A percentile compares a stretch with the other conserved stretches of the same genome.
Evolutionary conservation across 345 rosid species (phyloP).

Genomic region (Linum usitatissimum): DNA sequence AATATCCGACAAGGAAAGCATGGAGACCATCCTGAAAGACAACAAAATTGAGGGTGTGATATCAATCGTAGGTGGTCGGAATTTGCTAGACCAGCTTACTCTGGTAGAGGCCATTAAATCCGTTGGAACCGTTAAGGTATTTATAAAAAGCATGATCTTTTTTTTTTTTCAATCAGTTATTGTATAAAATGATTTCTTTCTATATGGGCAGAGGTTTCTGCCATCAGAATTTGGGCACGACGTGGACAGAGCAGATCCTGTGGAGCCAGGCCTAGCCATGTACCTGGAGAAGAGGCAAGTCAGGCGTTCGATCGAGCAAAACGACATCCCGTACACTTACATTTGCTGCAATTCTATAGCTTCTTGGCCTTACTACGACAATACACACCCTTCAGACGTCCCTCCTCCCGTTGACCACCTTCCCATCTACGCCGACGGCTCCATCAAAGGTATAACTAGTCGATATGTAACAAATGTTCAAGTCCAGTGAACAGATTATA

Average conservation of each 20-base stretch:
- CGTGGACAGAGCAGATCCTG: conserved; percentile 50
- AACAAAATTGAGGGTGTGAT: conserved; percentile 49
- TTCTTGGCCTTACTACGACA: conserved; percentile 65
- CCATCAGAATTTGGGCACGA: conserved; percentile 79
- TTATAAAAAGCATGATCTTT: background rate
- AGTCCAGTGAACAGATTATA: background rate
- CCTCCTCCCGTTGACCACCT: conserved; percentile 55
- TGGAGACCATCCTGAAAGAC: conserved; percentile 41
- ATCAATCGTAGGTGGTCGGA: conserved; percentile 37
- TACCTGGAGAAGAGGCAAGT: conserved; percentile 41
- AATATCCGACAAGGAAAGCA: conserved; percentile 23
- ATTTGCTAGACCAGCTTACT: conserved; percentile 29
- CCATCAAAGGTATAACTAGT: conserved; percentile 37
- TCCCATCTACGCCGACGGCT: conserved; percentile 60
- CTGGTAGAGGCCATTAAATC: conserved; percentile 43
- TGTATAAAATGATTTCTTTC: background rate
- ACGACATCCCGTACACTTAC: conserved; percentile 39
- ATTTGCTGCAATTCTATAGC: conserved; percentile 73
- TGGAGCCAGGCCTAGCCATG: conserved; percentile 48
- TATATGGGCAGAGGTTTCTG: conserved; percentile 37
- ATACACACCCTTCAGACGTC: conserved; percentile 48
- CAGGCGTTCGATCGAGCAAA: conserved; percentile 33
- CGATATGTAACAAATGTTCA: background rate
- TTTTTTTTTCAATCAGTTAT: too few species aligned
- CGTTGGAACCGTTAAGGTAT: conserved; percentile 51